Evolutionary conservation across 2,329 filamentous ascomycete species (phyloP), one percentile per base, ranked within the genome.

Genomic region (Paecilomyces sp.): DNA sequence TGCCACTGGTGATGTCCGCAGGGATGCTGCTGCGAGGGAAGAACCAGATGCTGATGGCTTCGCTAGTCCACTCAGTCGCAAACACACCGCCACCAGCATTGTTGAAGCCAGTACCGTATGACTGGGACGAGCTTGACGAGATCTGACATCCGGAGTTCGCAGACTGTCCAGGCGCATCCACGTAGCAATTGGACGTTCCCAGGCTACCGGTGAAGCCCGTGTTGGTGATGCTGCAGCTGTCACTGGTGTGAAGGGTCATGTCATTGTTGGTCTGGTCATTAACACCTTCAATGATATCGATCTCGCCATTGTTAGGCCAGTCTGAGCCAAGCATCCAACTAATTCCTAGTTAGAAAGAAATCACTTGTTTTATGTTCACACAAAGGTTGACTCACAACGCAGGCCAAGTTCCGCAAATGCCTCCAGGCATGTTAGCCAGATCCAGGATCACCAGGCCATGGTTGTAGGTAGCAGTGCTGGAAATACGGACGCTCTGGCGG

Each of bases 271-370:
- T 70, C 62, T 85, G 81, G 24, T 79, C 76, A 76, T 91, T 90
- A 65, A 91, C 87, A 41, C 88, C 89, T 76, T 92, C 90, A 66
- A 92, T 85, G 67, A 92, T 88, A 71, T 93, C 90, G 67, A 93
- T 89, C 75, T 92, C 90, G 54, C 89, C 89, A 7, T 79, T 78
- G 51, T 71, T 71, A 1, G 90, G 90, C 90, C 90, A 92, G 68
- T 82, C 74, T n/a, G 81, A 78, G 15, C 88, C 89, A 34, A 90
- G 71, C 54, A 78, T 79, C 81, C 81, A 84, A 71, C 76, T 78
- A 31, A 55, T 53, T 13, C 58, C 25, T 33, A 12, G 57, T 66
- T 56, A 65, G 60, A 36, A 52, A 51, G 3, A n/a, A n/a, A 55
- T 57, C 1, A 22, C 12, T 52, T 15, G 51, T 28, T 18, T 15